These are phyloP conservation scores for Arthromyces matolae DNA, from an alignment of 768 basidiomycete species.

Conservation along the genomic window DNA sequence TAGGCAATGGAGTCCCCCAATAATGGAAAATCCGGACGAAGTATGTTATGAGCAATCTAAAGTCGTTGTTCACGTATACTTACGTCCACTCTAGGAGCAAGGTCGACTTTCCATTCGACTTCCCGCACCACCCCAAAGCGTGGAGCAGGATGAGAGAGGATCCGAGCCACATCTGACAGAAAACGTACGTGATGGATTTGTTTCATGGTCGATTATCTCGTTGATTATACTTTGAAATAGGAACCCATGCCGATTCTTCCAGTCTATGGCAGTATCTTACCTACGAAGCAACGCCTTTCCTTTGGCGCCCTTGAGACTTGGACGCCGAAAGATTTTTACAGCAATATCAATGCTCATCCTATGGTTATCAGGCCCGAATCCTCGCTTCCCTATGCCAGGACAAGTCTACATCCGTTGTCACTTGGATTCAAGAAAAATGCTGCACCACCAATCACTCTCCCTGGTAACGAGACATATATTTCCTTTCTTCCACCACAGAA, in stretches of 20 bases:
- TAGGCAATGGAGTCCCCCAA: not conserved
- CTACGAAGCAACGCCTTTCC: constrained; percentile 49
- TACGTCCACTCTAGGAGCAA: not conserved
- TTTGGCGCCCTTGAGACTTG: constrained; percentile 35
- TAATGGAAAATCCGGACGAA: constrained; percentile 4
- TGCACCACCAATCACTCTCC: constrained; percentile 6
- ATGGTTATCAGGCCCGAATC: not conserved
- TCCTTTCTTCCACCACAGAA: not conserved
- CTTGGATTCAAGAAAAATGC: constrained; percentile 43
- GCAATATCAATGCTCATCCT: constrained; percentile 5
- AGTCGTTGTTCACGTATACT: too few species aligned
- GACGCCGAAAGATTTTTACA: constrained; percentile 37
- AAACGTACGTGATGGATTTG: constrained; percentile 6
- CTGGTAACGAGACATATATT: not conserved
- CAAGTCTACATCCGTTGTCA: constrained; percentile 5
- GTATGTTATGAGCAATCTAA: not conserved
- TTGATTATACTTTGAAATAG: constrained; percentile 10
- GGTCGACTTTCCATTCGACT: not conserved
- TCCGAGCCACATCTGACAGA: too few species aligned
- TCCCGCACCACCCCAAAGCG: too few species aligned
- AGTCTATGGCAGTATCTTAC: constrained; percentile 34
- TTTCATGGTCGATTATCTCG: constrained; percentile 10
- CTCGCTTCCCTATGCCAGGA: constrained; percentile 8
- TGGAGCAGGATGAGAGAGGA: too few species aligned
- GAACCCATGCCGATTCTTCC: too few species aligned